Base-by-base conservation (phyloP, 176 grass and related monocot species). In the Calamus simplicifolius region DNA sequence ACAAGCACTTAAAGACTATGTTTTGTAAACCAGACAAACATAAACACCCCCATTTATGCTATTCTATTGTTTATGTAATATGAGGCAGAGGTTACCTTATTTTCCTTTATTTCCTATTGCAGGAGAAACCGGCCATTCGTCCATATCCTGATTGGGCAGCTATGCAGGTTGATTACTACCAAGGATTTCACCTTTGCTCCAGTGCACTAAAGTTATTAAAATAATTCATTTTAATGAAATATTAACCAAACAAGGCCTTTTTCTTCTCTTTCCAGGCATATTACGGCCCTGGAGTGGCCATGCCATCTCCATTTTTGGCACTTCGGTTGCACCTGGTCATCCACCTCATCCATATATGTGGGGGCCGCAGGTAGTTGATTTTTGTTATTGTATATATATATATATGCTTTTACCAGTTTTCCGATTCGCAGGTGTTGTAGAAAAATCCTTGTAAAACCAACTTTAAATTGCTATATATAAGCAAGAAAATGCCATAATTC, bases 71-170 rank as follows among this genome's bases (percentile, higher is more conserved):
- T 43, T 43, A 12, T 43, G 29, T 12, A 2, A 43, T 43, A 43
- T 12, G 35, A 12, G 35, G 10, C 8, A 43, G 35, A 2, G 7
- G 8, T 43, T 13, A 43, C 35, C 0, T 43, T 43, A 43, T 52
- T 56, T 87, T 64, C 57, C 29, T 54, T 30, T 16, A 59, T 71
- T 29, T 19, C 25, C 16, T 51, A 74, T 71, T 61, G 62, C 80
- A 84, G 90, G 90, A 95, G 17, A 79, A 86, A 55, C 73, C 82
- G 49, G 27, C 64, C 49, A 38, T 73, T 71, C 80, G 69, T 77
- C 82, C 82, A 38, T 87, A 74, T 82, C 68, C 84, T 79, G 86
- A 95, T 75, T 95, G 86, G 90, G 70, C 82, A 14, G 54, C 80
- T 16, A 64, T 89, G 74, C 80, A 90, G 82, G 90, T 90, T 68